phyloP scores from a whole-genome alignment of 2,329 filamentous ascomycete genomes.

The Xylariaceae sp. region DNA sequence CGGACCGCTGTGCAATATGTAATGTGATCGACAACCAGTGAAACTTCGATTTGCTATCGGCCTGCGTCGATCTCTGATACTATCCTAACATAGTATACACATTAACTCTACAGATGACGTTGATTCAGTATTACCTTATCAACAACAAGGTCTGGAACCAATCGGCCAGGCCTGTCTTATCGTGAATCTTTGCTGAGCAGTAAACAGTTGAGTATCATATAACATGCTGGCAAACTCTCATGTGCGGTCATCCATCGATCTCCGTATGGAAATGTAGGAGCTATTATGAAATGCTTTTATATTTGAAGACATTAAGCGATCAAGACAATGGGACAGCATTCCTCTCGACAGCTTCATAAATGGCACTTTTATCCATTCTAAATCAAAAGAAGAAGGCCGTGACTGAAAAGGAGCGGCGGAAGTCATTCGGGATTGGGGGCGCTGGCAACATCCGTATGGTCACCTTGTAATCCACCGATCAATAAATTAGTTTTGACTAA shows the following conservation, averaged over 20 bases:
- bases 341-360: background rate
- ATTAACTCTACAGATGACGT: constrained; percentile 16
- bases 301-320: too few relatives aligned
- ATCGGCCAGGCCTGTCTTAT: constrained; percentile 14
- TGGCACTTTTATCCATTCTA: constrained; percentile 7
- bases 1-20: background rate
- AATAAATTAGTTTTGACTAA: background rate
- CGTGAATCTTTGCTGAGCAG: background rate
- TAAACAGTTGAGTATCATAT: background rate
- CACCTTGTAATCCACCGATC: background rate
- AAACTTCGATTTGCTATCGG: constrained; percentile 16
- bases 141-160: constrained; percentile 1
- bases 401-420: constrained; percentile 29
- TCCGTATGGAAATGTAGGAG: too few relatives aligned
- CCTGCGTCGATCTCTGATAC: background rate
- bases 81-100: constrained; percentile 1
- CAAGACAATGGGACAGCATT: constrained; percentile 5
- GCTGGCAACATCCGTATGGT: constrained; percentile 41
- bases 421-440: constrained; percentile 41
- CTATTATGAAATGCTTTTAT: too few relatives aligned
- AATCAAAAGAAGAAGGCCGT: constrained; percentile 2
- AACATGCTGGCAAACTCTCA: background rate
- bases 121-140: background rate
- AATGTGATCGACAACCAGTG: constrained; percentile 12
- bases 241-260: background rate